Evolutionary conservation across 2,329 filamentous ascomycete species (phyloP).

Genomic region (Aureobasidium sp.): DNA sequence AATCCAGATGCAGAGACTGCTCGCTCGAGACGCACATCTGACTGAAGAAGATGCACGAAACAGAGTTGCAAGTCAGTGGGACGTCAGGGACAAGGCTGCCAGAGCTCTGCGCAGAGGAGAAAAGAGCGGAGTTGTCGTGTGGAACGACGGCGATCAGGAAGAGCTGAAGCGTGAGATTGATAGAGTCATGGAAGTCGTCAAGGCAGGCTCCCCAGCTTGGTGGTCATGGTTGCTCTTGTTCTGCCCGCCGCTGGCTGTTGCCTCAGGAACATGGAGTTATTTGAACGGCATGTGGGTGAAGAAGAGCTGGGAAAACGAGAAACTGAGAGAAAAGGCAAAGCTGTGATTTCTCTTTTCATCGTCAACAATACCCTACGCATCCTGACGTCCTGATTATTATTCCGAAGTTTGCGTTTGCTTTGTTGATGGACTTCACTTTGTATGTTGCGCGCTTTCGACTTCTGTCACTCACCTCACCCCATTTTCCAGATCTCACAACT

Average conservation of each 20-base stretch:
- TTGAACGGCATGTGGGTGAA: constrained; percentile 64
- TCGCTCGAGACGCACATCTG: constrained; percentile 67
- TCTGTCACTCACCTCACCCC: background rate
- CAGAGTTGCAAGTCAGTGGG: constrained; percentile 75
- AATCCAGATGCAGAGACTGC: constrained; percentile 72
- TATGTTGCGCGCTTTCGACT: background rate
- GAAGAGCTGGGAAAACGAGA: constrained; percentile 57
- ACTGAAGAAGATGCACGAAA: constrained; percentile 80
- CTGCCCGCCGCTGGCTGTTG: constrained; percentile 65
- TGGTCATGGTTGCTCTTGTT: constrained; percentile 66
- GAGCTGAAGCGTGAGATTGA: constrained; percentile 60
- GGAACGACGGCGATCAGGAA: constrained; percentile 74
- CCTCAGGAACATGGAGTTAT: constrained; percentile 61
- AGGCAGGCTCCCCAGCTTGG: constrained; percentile 60
- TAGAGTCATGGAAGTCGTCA: constrained; percentile 55
- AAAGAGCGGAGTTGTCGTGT: constrained; percentile 66
- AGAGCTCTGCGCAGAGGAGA: constrained; percentile 58
- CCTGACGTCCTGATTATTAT: background rate
- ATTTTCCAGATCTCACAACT: background rate
- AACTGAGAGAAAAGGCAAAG: constrained; percentile 49
- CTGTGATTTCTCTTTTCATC: constrained; percentile 29
- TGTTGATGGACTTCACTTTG: background rate
- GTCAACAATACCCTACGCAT: background rate
- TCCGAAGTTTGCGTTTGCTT: background rate
- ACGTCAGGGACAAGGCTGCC: constrained; percentile 74